Conservation (phyloP, 2,329 filamentous ascomycete species). For the Ceratocystis papillata region DNA sequence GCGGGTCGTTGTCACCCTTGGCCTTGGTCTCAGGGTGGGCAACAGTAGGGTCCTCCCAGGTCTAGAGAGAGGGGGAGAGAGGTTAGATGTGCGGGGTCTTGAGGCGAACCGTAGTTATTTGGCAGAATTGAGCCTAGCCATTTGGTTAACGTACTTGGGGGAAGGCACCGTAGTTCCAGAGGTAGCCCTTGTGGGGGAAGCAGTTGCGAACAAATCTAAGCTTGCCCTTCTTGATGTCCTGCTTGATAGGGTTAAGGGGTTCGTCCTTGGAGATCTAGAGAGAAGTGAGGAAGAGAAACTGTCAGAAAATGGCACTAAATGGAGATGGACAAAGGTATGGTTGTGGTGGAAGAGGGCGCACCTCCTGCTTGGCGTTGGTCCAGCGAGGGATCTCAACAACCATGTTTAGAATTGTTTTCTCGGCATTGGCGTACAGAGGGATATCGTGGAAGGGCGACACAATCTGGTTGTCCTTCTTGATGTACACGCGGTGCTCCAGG, state of each 20-base stretch:
- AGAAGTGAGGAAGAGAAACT: background rate
- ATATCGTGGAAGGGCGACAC: constrained; percentile 98
- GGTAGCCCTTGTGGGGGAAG: constrained; percentile 99
- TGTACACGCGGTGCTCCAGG: constrained; percentile 91
- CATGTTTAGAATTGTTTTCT: constrained; percentile 98
- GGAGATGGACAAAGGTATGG: background rate
- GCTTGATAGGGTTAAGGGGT: constrained; percentile 96
- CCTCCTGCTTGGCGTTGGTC: constrained; percentile 99
- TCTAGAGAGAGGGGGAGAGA: constrained; percentile 42
- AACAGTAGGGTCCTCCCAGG: constrained; percentile 96
- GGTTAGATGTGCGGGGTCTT: constrained; percentile 7
- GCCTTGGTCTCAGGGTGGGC: constrained; percentile 98
- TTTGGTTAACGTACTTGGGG: constrained; percentile 58
- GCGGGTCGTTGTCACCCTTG: constrained; percentile 98
- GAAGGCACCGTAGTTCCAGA: constrained; percentile 99
- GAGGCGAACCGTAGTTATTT: constrained; percentile 11
- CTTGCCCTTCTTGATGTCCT: constrained; percentile 99
- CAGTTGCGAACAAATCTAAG: constrained; percentile 99
- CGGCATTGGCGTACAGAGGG: constrained; percentile 90
- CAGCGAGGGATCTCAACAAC: constrained; percentile 97
- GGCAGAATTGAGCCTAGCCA: background rate
- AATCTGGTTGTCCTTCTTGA: constrained; percentile 92
- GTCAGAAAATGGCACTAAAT: constrained; percentile 6
- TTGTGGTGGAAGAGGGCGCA: constrained; percentile 38
- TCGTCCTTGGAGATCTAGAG: constrained; percentile 94